Conservation (phyloP, 2,329 filamentous ascomycete genomes). For the Fusarium sp. region DNA sequence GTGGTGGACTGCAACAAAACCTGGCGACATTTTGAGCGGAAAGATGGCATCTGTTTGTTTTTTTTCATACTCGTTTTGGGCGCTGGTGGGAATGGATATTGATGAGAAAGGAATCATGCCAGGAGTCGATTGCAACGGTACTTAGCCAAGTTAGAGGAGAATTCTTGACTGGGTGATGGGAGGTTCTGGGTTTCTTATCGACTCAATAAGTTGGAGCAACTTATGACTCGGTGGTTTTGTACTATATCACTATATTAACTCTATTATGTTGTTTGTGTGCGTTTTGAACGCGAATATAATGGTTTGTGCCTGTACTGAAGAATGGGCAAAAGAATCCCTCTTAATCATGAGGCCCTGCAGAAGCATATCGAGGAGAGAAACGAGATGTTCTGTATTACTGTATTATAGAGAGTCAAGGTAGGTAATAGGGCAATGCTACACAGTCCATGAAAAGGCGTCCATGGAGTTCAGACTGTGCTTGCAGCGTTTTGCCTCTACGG, state of each 20-base stretch:
- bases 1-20: conserved; percentile 21
- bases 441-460: neutral
- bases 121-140: conserved; percentile 31
- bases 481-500: neutral
- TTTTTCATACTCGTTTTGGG: conserved; percentile 22
- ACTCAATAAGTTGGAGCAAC: conserved; percentile 11
- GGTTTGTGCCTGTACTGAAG: too few relatives aligned
- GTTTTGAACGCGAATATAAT: neutral
- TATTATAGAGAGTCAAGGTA: neutral
- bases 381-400: neutral
- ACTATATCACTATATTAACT: conserved; percentile 31
- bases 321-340: neutral
- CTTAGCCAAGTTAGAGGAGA: conserved; percentile 16
- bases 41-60: conserved; percentile 25
- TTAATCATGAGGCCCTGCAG: neutral
- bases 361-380: neutral
- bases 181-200: conserved; percentile 11
- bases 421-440: neutral
- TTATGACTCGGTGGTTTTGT: conserved; percentile 22
- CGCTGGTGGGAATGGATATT: conserved; percentile 38
- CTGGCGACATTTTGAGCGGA: conserved; percentile 22
- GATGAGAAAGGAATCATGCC: conserved; percentile 29
- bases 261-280: conserved; percentile 13
- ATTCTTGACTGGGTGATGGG: conserved; percentile 12
- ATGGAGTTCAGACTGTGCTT: neutral